Conservation (phyloP, 176 grass and related monocot species). For the Puccinellia tenuiflora region DNA sequence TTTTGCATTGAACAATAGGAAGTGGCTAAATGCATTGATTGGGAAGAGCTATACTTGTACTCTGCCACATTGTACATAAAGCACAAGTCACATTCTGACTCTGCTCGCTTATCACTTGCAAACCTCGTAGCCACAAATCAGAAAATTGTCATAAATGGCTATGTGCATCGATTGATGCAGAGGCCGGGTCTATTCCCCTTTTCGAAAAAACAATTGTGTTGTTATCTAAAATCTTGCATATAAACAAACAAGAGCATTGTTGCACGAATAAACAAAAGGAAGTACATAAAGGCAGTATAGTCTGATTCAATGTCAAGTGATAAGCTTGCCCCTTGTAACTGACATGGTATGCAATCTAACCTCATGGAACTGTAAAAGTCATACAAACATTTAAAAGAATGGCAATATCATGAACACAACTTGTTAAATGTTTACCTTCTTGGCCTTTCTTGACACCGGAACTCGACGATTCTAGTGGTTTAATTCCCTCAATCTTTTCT, state of each 20-base stretch:
- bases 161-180: no score
- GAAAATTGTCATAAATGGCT: not conserved
- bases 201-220: not conserved
- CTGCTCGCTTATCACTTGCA: not conserved
- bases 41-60: not conserved
- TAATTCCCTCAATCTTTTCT: conserved; percentile 47
- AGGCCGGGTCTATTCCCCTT: no score
- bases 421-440: conserved; percentile 48
- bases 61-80: not conserved
- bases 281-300: not conserved
- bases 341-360: not conserved
- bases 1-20: not conserved
- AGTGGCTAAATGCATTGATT: not conserved
- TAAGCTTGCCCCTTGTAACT: not conserved
- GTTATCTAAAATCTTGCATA: not conserved
- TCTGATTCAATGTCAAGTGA: not conserved
- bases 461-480: conserved; percentile 24
- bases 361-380: not conserved
- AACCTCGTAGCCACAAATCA: not conserved
- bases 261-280: not conserved
- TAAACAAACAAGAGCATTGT: not conserved
- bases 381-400: conserved; percentile 16
- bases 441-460: conserved; percentile 55
- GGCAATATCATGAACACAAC: not conserved
- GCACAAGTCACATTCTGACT: not conserved